A percentile compares a stretch with the other conserved stretches of the same genome.
Evolutionary conservation across 345 rosid species (phyloP).

Genomic region (Eucalyptus guilfoylei): DNA sequence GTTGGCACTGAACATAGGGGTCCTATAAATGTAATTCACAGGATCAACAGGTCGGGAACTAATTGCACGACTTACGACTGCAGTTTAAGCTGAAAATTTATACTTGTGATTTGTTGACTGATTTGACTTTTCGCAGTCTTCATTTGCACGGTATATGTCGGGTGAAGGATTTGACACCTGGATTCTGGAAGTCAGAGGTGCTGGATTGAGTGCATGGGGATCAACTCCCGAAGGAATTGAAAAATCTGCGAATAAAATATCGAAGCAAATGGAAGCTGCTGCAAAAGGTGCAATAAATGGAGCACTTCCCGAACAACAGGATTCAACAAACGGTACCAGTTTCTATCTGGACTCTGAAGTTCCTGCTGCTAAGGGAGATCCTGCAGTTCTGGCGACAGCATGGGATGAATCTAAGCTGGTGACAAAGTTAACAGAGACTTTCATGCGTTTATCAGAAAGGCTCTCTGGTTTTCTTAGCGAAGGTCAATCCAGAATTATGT

Average conservation of each 20-base stretch:
- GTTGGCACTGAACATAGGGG: neutral
- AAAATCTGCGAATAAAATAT: slow-evolving; percentile 33
- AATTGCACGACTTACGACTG: neutral
- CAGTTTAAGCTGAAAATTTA: neutral
- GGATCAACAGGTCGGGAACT: neutral
- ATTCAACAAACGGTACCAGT: slow-evolving; percentile 4
- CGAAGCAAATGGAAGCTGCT: slow-evolving; percentile 46
- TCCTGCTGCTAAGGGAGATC: slow-evolving; percentile 26
- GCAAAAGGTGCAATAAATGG: slow-evolving; percentile 31
- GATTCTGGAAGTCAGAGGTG: slow-evolving; percentile 94
- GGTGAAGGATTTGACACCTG: slow-evolving; percentile 92
- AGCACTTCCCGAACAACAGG: slow-evolving; percentile 12
- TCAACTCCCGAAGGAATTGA: slow-evolving; percentile 43
- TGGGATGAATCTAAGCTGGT: slow-evolving; percentile 75
- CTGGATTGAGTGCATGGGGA: slow-evolving; percentile 69
- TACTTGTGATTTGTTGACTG: neutral
- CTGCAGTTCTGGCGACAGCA: slow-evolving; percentile 17
- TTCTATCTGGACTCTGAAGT: slow-evolving; percentile 11
- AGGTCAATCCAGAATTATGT: slow-evolving; percentile 65
- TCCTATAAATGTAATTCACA: neutral
- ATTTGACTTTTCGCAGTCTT: slow-evolving; percentile 30
- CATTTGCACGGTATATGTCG: slow-evolving; percentile 86
- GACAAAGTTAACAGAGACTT: slow-evolving; percentile 51
- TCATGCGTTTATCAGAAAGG: slow-evolving; percentile 75
- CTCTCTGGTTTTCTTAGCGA: slow-evolving; percentile 88